Evolutionary conservation across 805 yeast species (phyloP), one percentile per base, ranked within the genome.

Genomic region (Ogataea saltuana): DNA sequence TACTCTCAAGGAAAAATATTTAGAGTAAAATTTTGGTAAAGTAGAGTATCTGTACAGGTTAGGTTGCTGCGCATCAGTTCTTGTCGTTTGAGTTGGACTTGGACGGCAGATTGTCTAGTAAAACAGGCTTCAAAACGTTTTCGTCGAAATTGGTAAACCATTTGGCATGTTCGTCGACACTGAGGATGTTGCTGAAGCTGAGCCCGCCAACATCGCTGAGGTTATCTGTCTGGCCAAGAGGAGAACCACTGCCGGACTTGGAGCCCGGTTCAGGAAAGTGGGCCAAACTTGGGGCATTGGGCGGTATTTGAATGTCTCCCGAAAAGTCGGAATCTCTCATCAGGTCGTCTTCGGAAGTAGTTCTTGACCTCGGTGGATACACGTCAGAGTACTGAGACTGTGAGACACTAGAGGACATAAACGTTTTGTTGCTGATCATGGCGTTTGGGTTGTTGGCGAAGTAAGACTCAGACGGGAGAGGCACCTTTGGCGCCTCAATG

Each of bases 81-180:
- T 42, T 42, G 30, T 42, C 44, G 23, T 41, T 45, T 23, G 44
- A 34, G 16, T 35, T 21, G 26, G 38, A 33, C 33, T 48, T 50
- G 58, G 33, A 37, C 4, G 76, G 76, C 36, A 69, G 39, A 46
- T 69, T 71, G 55, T 91, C 98, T 45, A 90, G 73, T 41, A 91
- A 74, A 0, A 88, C 96, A 1, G 97, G 97, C 63, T 90, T 90
- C 55, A 93, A 72, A 17, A 93, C 93, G 60, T 88, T 88, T 55
- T 93, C 97, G 61, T 93, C 99, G 59, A 93, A 88, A 54, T 80
- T 84, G 16, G 88, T 84, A 63, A 93, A 93, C 98, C 99, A 91
- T 60, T 78, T 82, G 9, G 90, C 85, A 48, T 82, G 86, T 51
- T 85, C 90, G 49, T 84, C 91, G 28, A 59, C 60, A 39, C 61